Evolutionary conservation across 2,329 filamentous ascomycete species (phyloP), one percentile per base, ranked within the genome.

Genomic region (Trichoderma guizhouense): DNA sequence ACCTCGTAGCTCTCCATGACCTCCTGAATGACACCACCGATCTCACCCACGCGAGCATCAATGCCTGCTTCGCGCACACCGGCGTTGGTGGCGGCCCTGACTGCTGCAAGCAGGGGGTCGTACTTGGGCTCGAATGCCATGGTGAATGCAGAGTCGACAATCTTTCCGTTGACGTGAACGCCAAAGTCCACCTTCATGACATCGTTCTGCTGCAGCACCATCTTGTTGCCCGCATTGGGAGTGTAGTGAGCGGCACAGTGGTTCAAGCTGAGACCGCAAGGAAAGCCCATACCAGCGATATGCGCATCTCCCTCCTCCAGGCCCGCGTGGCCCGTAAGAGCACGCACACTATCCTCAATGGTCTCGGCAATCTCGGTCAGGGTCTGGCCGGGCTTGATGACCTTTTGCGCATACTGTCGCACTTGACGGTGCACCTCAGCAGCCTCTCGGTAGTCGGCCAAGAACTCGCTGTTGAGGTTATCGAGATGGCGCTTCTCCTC

Each of bases 1-100:
- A 95, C 89, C 83, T 97, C 94, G 82, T 95, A 96, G 81, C 92
- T 95, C 83, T 97, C 94, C 94, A 97, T 97, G 32, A 92, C 89
- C 82, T 97, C 94, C 82, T 97, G 94, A 77, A 97, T 95, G 21
- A 89, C 87, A 11, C 89, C 92, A 73, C 94, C 93, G 74, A 97
- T 93, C 78, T 97, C 94, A 74, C 92, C 91, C 77, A 98, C 91
- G 71, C 95, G 91, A 61, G 94, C 94, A 79, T 98, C 95, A 78
- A 98, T 97, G 77, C 95, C 95, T 7, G 95, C 94, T 84, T 97
- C 93, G 67, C 78, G 77, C 43, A 98, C 88, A 78, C 95, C 95
- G 75, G 95, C 97, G 81, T 94, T 93, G 71, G 92, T 95, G 15
- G 93, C 92, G 71, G 89, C 92, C 81, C 89, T 90, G 72, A 94